phyloP scores from a whole-genome alignment of 1,139 yeast genomes.

The Nakaseomyces nivariensis region DNA sequence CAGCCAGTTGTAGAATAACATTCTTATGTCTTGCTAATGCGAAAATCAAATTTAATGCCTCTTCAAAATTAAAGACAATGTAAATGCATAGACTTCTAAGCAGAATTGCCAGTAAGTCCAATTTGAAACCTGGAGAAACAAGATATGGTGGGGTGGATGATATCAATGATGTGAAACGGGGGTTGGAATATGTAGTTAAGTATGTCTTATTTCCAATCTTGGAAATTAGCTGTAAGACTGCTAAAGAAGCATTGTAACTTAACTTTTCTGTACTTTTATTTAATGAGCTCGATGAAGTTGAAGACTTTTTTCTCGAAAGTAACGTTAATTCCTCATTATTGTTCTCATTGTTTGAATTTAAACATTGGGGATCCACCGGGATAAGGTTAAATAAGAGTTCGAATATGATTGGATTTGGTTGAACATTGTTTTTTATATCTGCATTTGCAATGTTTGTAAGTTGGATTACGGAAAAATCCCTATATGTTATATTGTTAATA shows the following conservation, averaged over 20 bases:
- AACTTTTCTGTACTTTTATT: conserved; percentile 31
- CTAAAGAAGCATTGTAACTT: conserved; percentile 50
- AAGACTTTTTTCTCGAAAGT: conserved; percentile 23
- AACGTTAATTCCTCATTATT: conserved; percentile 23
- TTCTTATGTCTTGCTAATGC: conserved; percentile 41
- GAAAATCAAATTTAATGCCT: conserved; percentile 47
- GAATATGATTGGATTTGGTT: conserved; percentile 39
- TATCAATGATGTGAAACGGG: conserved; percentile 1
- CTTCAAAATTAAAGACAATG: conserved; percentile 38
- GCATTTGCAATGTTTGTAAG: conserved; percentile 34
- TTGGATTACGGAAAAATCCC: conserved; percentile 55
- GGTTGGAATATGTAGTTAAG: conserved; percentile 15
- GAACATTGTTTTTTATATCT: conserved; percentile 30
- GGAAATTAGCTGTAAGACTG: conserved; percentile 45
- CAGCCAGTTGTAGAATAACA: conserved; percentile 22
- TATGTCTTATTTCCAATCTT: conserved; percentile 22
- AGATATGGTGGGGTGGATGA: conserved; percentile 8
- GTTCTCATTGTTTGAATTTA: conserved; percentile 14
- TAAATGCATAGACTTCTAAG: conserved; percentile 46
- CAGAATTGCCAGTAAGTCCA: conserved; percentile 50
- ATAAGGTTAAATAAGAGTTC: conserved; percentile 53
- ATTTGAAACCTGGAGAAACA: conserved; percentile 32
- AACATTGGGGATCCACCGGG: conserved; percentile 33
- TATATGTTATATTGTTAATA: conserved; percentile 35
- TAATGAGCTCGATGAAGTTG: background rate